Conservation (phyloP, 768 basidiomycete species). For the Fomitopsis serialis region DNA sequence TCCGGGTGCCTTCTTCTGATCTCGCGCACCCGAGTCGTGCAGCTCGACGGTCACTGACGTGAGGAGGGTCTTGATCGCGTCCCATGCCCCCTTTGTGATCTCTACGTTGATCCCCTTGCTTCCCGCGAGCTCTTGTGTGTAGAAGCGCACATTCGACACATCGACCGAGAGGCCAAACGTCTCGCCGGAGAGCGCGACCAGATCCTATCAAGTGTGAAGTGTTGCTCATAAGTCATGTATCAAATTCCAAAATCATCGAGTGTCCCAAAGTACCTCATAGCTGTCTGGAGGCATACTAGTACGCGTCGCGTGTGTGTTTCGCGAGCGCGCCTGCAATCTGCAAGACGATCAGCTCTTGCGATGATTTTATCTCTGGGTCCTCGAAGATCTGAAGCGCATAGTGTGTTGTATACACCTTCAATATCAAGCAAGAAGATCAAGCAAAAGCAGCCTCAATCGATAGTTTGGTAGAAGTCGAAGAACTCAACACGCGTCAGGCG, state of each 20-base stretch:
- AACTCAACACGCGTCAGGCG: background rate
- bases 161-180: background rate
- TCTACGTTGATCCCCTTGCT: slow-evolving; percentile 3
- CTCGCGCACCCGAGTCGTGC: background rate
- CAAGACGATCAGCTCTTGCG: slow-evolving; percentile 12
- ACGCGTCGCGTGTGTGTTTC: slow-evolving; percentile 1
- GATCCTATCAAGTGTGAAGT: background rate
- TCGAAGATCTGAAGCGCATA: slow-evolving; percentile 10
- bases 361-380: slow-evolving; percentile 4
- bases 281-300: slow-evolving; percentile 9
- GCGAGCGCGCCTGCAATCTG: background rate
- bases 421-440: background rate
- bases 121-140: slow-evolving; percentile 8
- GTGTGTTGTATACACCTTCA: background rate
- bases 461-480: background rate
- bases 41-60: slow-evolving; percentile 2
- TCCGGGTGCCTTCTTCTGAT: background rate
- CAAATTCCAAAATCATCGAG: background rate
- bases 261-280: slow-evolving; percentile 5
- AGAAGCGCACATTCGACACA: slow-evolving; percentile 2
- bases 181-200: background rate
- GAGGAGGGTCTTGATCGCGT: slow-evolving; percentile 9
- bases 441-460: background rate
- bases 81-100: slow-evolving; percentile 12
- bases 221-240: background rate